Conservation (phyloP, 352 stramenopile species). For the Globisporangium canariense region DNA sequence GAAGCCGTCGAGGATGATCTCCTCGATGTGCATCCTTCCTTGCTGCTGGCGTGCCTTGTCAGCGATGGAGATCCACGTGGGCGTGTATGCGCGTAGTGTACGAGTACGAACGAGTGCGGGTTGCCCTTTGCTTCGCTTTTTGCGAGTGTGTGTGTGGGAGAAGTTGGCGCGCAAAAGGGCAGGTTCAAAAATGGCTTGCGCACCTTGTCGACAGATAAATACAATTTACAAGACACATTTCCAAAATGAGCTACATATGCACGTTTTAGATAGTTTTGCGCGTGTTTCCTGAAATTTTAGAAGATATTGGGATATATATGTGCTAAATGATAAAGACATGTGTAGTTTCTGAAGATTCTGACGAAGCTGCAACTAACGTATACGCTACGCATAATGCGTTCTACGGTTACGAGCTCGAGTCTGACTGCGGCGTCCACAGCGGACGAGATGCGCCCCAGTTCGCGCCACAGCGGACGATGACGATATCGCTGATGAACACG, state of each 20-base stretch:
- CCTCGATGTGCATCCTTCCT: slow-evolving; percentile 95
- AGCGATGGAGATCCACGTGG: not conserved
- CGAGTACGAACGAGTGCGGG: not conserved
- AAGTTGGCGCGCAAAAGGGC: not conserved
- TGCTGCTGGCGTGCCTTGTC: not conserved
- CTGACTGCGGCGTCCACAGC: not conserved
- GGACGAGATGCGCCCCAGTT: not conserved
- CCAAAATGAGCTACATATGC: too few relatives aligned
- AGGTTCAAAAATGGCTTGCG: not conserved
- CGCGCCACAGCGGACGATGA: not conserved
- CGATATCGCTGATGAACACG: not conserved
- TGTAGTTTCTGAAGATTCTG: not conserved
- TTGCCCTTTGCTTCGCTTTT: not conserved
- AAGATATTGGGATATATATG: too few relatives aligned
- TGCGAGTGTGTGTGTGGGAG: not conserved
- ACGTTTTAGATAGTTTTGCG: too few relatives aligned
- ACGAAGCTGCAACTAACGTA: not conserved
- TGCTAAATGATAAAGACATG: too few relatives aligned
- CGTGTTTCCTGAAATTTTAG: too few relatives aligned
- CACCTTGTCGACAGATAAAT: not conserved
- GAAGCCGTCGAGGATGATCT: slow-evolving; percentile 99
- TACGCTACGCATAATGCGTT: slow-evolving; percentile 18
- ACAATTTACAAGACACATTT: too few relatives aligned
- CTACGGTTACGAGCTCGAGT: slow-evolving; percentile 19
- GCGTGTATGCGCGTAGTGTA: not conserved